These are phyloP conservation scores for Fusarium mundagurra DNA, from an alignment of 2,329 filamentous ascomycete species.

Conservation along the genomic window DNA sequence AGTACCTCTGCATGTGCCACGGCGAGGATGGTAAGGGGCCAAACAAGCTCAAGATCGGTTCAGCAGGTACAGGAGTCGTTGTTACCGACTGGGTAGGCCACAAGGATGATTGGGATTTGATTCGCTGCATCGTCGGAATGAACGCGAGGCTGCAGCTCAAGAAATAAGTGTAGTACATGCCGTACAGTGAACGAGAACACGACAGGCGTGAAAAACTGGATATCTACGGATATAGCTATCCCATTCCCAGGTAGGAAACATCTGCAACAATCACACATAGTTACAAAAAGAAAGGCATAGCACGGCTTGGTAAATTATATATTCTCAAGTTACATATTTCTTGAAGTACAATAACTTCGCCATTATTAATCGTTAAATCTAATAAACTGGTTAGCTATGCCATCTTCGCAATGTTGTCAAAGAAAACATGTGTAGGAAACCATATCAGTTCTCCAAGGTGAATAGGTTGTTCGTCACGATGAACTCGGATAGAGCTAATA, in stretches of 20 bases:
- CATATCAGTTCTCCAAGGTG: slow-evolving; percentile 72
- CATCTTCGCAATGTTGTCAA: not conserved
- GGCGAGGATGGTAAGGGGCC: slow-evolving; percentile 62
- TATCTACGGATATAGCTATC: not conserved
- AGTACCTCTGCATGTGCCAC: slow-evolving; percentile 69
- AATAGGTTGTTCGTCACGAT: slow-evolving; percentile 64
- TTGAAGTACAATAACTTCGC: not conserved
- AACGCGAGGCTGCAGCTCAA: slow-evolving; percentile 74
- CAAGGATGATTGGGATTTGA: slow-evolving; percentile 89
- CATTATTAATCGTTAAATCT: not conserved
- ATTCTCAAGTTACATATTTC: not conserved
- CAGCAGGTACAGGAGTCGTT: slow-evolving; percentile 85
- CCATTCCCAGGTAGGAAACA: not conserved
- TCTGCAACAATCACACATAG: not conserved
- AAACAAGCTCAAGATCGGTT: slow-evolving; percentile 64
- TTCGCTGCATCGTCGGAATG: slow-evolving; percentile 89
- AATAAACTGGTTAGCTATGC: slow-evolving; percentile 15
- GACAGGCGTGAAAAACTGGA: not conserved
- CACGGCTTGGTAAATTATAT: not conserved
- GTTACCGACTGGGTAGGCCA: slow-evolving; percentile 94
- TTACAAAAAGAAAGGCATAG: not conserved
- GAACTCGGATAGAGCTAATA: slow-evolving; percentile 60
- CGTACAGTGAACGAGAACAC: not conserved
- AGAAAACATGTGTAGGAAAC: slow-evolving; percentile 16
- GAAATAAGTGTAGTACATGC: slow-evolving; percentile 41